Conservation (phyloP, 2,329 filamentous ascomycete genomes). For the Rhinocladiella similis region DNA sequence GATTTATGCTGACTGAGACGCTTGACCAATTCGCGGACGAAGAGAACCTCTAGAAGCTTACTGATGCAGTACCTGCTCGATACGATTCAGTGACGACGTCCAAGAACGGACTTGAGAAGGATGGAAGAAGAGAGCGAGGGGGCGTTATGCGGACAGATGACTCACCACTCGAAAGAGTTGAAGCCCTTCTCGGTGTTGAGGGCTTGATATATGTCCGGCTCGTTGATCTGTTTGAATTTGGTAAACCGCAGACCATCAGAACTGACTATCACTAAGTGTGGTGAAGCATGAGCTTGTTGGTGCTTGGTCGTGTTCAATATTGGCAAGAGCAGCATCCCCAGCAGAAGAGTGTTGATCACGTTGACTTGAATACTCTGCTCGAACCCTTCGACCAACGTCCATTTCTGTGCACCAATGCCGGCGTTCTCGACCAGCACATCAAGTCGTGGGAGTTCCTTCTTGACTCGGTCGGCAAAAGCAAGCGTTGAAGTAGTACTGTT, state of each 20-base stretch:
- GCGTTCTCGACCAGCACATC: slow-evolving; percentile 43
- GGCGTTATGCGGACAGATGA: background rate
- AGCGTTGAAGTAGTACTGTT: slow-evolving; percentile 35
- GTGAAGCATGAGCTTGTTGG: slow-evolving; percentile 8
- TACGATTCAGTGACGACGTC: background rate
- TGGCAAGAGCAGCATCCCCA: slow-evolving; percentile 29
- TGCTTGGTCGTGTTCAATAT: slow-evolving; percentile 25
- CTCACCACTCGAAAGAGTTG: slow-evolving; percentile 5
- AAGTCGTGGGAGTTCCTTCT: slow-evolving; percentile 32
- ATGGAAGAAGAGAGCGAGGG: background rate
- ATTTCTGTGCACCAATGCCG: slow-evolving; percentile 31
- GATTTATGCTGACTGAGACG: slow-evolving; percentile 2
- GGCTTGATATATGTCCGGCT: slow-evolving; percentile 16
- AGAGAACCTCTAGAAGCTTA: slow-evolving; percentile 26
- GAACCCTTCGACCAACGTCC: slow-evolving; percentile 16
- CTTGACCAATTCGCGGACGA: slow-evolving; percentile 22
- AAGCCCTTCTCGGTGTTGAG: slow-evolving; percentile 19
- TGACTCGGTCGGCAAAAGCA: slow-evolving; percentile 35
- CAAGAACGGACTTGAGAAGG: background rate
- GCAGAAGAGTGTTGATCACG: slow-evolving; percentile 30
- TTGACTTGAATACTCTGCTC: slow-evolving; percentile 34
- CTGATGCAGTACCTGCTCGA: slow-evolving; percentile 21
- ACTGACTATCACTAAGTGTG: slow-evolving; percentile 27
- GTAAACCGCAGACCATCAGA: slow-evolving; percentile 28
- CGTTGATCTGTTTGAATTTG: slow-evolving; percentile 25